These are phyloP conservation scores for Naganishia albida DNA, from an alignment of 1,284 basidiomycete genomes.

Conservation along the genomic window DNA sequence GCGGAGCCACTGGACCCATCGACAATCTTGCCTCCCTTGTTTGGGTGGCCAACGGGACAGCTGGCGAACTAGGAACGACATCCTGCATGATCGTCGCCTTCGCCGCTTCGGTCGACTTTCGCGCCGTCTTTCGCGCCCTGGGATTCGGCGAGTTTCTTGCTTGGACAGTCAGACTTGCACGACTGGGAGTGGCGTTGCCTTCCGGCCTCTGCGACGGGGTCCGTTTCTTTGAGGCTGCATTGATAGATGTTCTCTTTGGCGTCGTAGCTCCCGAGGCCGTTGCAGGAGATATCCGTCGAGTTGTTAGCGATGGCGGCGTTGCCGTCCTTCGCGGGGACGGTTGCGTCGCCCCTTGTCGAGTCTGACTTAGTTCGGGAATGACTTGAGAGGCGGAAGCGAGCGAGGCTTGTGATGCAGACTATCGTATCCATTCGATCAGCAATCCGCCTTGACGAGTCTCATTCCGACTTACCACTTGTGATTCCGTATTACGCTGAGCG, in stretches of 20 bases:
- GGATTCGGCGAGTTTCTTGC: constrained; percentile 16
- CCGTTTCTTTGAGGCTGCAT: constrained; percentile 15
- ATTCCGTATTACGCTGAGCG: not conserved
- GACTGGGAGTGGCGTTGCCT: constrained; percentile 4
- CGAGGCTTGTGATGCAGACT: constrained; percentile 22
- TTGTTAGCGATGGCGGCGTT: not conserved
- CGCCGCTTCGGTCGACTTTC: constrained; percentile 8
- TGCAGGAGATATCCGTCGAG: not conserved
- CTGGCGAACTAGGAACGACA: constrained; percentile 13
- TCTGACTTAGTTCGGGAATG: not conserved
- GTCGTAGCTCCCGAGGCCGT: not conserved
- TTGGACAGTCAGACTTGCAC: not conserved
- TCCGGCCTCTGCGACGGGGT: constrained; percentile 13
- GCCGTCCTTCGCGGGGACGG: not conserved
- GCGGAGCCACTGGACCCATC: not conserved
- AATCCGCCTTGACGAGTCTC: not conserved
- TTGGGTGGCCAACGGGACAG: constrained; percentile 1
- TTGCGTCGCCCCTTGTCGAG: not conserved
- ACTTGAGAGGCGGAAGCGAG: constrained; percentile 17
- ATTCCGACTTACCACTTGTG: not conserved
- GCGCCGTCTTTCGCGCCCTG: constrained; percentile 9
- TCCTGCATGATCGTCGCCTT: not conserved
- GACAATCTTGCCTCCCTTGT: not conserved
- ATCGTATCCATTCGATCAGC: no score
- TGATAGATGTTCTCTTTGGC: not conserved